Base-by-base conservation (phyloP, 345 rosid genomes). In the Nephelium lappaceum region DNA sequence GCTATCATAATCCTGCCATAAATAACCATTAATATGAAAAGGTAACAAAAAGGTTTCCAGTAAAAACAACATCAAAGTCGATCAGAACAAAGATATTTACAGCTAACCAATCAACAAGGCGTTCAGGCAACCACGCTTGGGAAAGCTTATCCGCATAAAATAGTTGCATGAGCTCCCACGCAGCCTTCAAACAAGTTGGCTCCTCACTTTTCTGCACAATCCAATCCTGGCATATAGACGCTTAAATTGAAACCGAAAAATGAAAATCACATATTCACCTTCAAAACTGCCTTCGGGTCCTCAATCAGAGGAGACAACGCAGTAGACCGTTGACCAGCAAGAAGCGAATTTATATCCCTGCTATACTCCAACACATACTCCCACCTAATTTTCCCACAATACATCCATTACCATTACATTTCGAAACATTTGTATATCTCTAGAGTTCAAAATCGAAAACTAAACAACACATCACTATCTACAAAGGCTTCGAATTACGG, bases 111-210 rank as follows among this genome's bases (percentile, higher is more conserved):
- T 96, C 97, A 58, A 89, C 84, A 39, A 96, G 89, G 57, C 89
- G 89, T 79, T 94, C 99, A 1, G 97, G 97, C 51, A 94, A 77
- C 95, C 97, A 96, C 42, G 94, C 77, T 72, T 88, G 89, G 85
- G 91, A 89, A 27, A 87, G 82, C 81, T 82, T 91, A 80, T 94
- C 95, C 10, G 87, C 97, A 84, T 91, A 94, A 83, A 94, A 89
- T 60, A 93, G 82, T 71, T 96, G 98, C 95, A 96, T 88, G 85
- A 96, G 85, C 88, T 93, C 95, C 99, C 99, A 96, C 4, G 97
- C 99, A 78, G 97, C 99, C 86, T 90, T 94, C 79, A 94, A 88
- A 82, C 83, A 81, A 11, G 87, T 90, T 43, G 95, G 91, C 78
- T 87, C 85, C 72, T 84, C 90, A 72, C 67, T 81, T 81, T 79